A percentile compares a stretch with the other conserved stretches of the same genome.
phyloP scores from a whole-genome alignment of 2,329 filamentous ascomycete species.

The Fusarium redolens region DNA sequence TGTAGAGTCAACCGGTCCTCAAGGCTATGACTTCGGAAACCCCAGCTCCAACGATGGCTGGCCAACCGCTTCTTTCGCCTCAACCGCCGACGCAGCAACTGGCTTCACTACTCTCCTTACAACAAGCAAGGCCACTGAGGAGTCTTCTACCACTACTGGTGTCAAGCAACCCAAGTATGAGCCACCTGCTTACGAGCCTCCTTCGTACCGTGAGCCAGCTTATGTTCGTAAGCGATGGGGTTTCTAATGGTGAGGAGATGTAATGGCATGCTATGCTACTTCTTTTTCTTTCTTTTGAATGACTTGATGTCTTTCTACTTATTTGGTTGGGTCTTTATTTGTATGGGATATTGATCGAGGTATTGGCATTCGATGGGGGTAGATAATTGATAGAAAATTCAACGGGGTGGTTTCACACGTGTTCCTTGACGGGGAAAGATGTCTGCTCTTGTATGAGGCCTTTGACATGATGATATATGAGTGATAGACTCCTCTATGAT shows the following conservation, averaged over 20 bases:
- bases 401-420: neutral
- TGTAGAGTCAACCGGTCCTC: constrained; percentile 5
- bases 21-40: constrained; percentile 28
- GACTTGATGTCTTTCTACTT: constrained; percentile 21
- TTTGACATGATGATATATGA: neutral
- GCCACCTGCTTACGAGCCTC: constrained; percentile 41
- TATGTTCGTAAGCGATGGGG: constrained; percentile 40
- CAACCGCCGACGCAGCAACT: constrained; percentile 18
- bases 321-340: constrained; percentile 11
- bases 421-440: neutral
- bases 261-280: neutral
- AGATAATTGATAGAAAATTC: constrained; percentile 38
- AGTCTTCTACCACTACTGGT: neutral
- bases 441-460: rapidly evolving
- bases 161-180: constrained; percentile 29
- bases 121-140: constrained; percentile 31
- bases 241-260: constrained; percentile 12
- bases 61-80: constrained; percentile 18
- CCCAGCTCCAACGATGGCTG: constrained; percentile 14
- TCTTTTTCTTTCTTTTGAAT: constrained; percentile 12
- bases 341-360: neutral
- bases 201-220: constrained; percentile 34
- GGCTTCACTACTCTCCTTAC: constrained; percentile 42
- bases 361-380: neutral
- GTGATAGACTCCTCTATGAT: neutral